These are phyloP conservation scores for Tolypocladium endophyticum DNA, from an alignment of 2,329 filamentous ascomycete genomes.

Conservation along the genomic window DNA sequence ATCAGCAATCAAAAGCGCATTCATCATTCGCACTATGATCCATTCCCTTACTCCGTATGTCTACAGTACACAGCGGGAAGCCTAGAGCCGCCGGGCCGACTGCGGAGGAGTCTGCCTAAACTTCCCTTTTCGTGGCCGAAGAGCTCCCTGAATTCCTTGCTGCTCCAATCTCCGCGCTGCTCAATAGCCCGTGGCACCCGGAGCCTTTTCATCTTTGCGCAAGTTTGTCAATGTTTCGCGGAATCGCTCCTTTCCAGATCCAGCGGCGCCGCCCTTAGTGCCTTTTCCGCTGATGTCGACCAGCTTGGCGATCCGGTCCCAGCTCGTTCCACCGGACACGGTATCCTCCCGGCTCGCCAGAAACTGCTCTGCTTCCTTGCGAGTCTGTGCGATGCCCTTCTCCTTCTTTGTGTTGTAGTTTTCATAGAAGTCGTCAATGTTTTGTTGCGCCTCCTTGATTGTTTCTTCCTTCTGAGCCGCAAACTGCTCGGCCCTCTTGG, in stretches of 20 bases:
- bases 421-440: constrained; percentile 98
- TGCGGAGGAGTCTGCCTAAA: not conserved
- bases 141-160: not conserved
- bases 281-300: constrained; percentile 97
- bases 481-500: constrained; percentile 77
- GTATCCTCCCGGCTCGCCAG: constrained; percentile 83
- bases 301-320: constrained; percentile 95
- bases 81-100: not conserved
- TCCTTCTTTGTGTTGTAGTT: constrained; percentile 99
- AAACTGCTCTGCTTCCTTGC: constrained; percentile 89
- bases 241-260: constrained; percentile 93
- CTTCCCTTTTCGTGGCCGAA: not conserved
- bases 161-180: not conserved
- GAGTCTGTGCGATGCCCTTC: constrained; percentile 79
- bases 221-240: constrained; percentile 78
- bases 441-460: constrained; percentile 78
- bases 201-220: constrained; percentile 85
- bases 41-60: not conserved
- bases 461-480: constrained; percentile 75
- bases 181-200: constrained; percentile 54
- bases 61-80: not conserved
- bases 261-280: constrained; percentile 70
- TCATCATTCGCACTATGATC: not conserved
- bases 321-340: constrained; percentile 88
- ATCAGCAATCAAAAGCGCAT: not conserved